Conservation (phyloP, 2,329 filamentous ascomycete species). For the Xylaria sp. region DNA sequence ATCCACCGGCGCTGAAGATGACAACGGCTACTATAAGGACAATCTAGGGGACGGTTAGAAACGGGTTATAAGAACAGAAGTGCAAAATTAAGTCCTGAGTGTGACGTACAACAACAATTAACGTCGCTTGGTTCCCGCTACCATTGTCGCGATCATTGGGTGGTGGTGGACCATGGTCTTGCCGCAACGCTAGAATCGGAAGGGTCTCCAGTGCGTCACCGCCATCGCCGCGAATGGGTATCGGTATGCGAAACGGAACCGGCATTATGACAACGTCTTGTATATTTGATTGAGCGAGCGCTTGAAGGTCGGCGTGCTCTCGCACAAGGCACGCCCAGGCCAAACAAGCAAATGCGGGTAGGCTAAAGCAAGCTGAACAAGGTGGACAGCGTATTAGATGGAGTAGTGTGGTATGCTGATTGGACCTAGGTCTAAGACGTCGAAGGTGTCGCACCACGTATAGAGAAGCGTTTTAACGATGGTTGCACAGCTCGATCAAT, state of each 20-base stretch:
- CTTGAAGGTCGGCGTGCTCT: constrained; percentile 11
- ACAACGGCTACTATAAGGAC: constrained; percentile 39
- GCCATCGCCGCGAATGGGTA: constrained; percentile 34
- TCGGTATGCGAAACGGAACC: constrained; percentile 43
- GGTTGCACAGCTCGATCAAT: not conserved
- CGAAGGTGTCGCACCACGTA: constrained; percentile 4
- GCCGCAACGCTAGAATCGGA: constrained; percentile 19
- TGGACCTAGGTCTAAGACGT: constrained; percentile 27
- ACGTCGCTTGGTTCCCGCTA: constrained; percentile 2
- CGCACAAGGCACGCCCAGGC: constrained; percentile 1
- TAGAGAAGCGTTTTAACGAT: not conserved
- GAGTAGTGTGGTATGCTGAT: constrained; percentile 23
- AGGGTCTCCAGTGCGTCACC: constrained; percentile 21
- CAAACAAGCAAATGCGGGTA: constrained; percentile 13
- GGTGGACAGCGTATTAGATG: constrained; percentile 13
- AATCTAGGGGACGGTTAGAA: constrained; percentile 32
- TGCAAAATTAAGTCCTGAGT: not conserved
- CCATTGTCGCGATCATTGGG: not conserved
- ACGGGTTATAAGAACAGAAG: constrained; percentile 19
- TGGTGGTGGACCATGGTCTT: not conserved
- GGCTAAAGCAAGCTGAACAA: constrained; percentile 24
- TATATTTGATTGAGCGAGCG: constrained; percentile 43
- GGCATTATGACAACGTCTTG: constrained; percentile 36
- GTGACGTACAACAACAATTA: constrained; percentile 35
- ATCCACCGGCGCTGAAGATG: constrained; percentile 33